Percentiles rank a stretch among this genome's conserved stretches.
Evolutionary conservation across 306 rosid species (phyloP).

Genomic region (Herpetospermum pedunculosum): DNA sequence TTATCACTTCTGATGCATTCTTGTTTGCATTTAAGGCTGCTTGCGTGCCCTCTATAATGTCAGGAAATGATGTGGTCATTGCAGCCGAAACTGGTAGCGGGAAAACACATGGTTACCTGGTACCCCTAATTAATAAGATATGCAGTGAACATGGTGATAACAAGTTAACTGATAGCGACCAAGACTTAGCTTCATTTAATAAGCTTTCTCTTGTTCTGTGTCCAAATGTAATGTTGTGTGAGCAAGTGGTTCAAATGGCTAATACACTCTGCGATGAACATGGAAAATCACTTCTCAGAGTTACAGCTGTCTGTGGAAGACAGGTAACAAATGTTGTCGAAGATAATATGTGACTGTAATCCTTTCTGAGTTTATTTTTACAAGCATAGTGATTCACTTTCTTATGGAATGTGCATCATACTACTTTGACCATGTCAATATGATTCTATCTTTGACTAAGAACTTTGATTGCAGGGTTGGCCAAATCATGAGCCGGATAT

Average conservation of each 20-base stretch:
- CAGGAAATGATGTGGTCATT: constrained; percentile 72
- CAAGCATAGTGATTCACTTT: background rate
- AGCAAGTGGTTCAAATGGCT: constrained; percentile 86
- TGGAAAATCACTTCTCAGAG: constrained; percentile 52
- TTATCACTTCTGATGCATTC: background rate
- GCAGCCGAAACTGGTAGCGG: constrained; percentile 99
- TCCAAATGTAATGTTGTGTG: constrained; percentile 84
- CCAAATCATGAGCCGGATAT: constrained; percentile 64
- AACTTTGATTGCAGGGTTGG: constrained; percentile 64
- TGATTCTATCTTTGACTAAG: background rate
- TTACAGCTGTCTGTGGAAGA: constrained; percentile 69
- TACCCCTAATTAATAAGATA: constrained; percentile 59
- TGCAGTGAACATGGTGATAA: constrained; percentile 20
- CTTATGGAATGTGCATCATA: background rate
- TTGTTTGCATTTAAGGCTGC: constrained; percentile 54
- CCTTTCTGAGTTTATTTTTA: background rate
- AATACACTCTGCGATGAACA: constrained; percentile 50
- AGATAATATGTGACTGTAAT: background rate
- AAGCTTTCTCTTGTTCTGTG: constrained; percentile 65
- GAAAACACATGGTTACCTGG: constrained; percentile 76
- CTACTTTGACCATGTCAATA: background rate
- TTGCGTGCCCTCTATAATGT: constrained; percentile 62
- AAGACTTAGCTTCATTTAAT: constrained; percentile 15
- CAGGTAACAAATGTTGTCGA: constrained; percentile 41
- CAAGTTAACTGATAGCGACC: constrained; percentile 22